Conservation (phyloP, 2,329 filamentous ascomycete species). For the Plenodomus biglobosus region DNA sequence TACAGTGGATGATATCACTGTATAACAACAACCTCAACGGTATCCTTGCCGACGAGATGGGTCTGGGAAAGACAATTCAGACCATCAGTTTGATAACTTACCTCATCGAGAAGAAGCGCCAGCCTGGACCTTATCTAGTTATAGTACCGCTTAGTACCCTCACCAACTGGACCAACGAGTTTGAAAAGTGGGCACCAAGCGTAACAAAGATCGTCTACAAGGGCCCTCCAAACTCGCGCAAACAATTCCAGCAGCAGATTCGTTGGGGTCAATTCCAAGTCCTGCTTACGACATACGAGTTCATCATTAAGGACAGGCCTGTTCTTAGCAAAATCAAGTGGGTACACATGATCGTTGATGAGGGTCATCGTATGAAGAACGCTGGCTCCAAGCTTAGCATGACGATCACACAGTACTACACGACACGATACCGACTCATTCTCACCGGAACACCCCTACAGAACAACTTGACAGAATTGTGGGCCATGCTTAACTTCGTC, state of each 20-base stretch:
- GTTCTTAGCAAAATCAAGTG: slow-evolving; percentile 98
- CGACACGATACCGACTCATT: slow-evolving; percentile 91
- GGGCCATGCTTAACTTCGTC: slow-evolving; percentile 98
- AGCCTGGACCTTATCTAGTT: slow-evolving; percentile 89
- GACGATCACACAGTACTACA: slow-evolving; percentile 94
- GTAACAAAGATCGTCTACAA: slow-evolving; percentile 93
- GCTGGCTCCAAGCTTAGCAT: slow-evolving; percentile 91
- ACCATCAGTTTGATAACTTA: slow-evolving; percentile 98
- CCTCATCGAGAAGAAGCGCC: slow-evolving; percentile 92
- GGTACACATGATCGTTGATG: slow-evolving; percentile 99
- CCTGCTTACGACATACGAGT: slow-evolving; percentile 95
- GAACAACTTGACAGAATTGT: slow-evolving; percentile 94
- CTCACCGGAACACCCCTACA: slow-evolving; percentile 95
- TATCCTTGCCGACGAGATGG: slow-evolving; percentile 98
- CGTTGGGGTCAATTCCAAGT: slow-evolving; percentile 96
- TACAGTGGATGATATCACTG: slow-evolving; percentile 99
- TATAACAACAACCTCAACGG: slow-evolving; percentile 99
- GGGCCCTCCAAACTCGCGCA: slow-evolving; percentile 83
- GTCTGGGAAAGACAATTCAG: slow-evolving; percentile 98
- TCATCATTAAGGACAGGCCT: slow-evolving; percentile 98
- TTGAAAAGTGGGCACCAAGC: slow-evolving; percentile 96
- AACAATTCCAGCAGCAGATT: slow-evolving; percentile 89
- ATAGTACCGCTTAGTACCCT: slow-evolving; percentile 96
- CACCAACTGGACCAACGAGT: slow-evolving; percentile 98
- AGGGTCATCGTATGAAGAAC: slow-evolving; percentile 99